A percentile compares a stretch with the other conserved stretches of the same genome.
These are phyloP conservation scores for Didymella arachidicola DNA, from an alignment of 2,329 filamentous ascomycete genomes.

Conservation along the genomic window DNA sequence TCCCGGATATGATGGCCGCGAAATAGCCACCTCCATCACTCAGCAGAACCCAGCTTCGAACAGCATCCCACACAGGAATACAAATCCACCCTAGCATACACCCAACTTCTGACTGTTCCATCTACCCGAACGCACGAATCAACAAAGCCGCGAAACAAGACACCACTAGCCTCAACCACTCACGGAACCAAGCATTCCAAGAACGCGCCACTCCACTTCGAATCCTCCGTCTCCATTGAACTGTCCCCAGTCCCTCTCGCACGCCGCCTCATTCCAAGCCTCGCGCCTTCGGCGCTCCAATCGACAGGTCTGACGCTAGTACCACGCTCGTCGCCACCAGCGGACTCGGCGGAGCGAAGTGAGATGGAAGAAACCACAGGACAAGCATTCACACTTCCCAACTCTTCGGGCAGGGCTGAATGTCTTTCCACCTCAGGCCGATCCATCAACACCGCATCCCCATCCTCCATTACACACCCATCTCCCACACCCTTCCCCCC, in stretches of 20 bases:
- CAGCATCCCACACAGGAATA: too few species aligned
- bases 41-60: too few species aligned
- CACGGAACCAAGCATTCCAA: slow-evolving; percentile 9
- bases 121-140: too few species aligned
- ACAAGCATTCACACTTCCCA: too few species aligned
- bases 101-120: too few species aligned
- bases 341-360: background rate
- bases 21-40: background rate
- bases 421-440: background rate
- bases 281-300: background rate
- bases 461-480: background rate
- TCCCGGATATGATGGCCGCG: slow-evolving; percentile 42
- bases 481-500: background rate
- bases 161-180: background rate
- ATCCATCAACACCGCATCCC: background rate
- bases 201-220: slow-evolving; percentile 5
- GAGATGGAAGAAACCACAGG: background rate
- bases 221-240: background rate
- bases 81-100: too few species aligned
- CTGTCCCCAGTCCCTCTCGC: background rate
- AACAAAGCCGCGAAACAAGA: too few species aligned
- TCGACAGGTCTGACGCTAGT: background rate
- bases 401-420: background rate
- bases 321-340: slow-evolving; percentile 2
- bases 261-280: background rate